Percentiles rank a stretch among this genome's conserved stretches.
These are phyloP conservation scores for Coleophoma eucalyptorum DNA, from an alignment of 2,329 filamentous ascomycete genomes.

Conservation along the genomic window DNA sequence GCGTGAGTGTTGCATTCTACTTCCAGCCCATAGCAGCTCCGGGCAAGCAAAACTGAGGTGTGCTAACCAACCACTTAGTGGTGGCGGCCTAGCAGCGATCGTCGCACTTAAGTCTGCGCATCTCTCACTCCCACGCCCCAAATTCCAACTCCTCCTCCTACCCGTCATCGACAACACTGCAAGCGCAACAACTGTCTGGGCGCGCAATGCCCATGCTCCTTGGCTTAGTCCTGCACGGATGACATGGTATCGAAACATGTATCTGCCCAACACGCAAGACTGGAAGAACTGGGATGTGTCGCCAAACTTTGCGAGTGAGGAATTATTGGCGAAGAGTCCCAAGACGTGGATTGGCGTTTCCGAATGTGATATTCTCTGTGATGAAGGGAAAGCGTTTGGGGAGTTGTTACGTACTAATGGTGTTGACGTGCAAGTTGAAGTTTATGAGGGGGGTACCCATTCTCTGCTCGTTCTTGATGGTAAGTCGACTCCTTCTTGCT, in stretches of 20 bases:
- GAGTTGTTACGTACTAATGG: conserved; percentile 39
- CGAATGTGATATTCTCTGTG: conserved; percentile 47
- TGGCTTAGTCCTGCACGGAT: conserved; percentile 50
- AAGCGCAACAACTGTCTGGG: conserved; percentile 42
- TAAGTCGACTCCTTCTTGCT: background rate
- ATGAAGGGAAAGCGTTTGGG: conserved; percentile 47
- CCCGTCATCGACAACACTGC: conserved; percentile 55
- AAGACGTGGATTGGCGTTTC: conserved; percentile 45
- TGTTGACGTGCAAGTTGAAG: conserved; percentile 38
- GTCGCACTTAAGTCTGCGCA: conserved; percentile 42
- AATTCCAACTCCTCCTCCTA: conserved; percentile 46
- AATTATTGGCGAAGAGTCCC: conserved; percentile 44
- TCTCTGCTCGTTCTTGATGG: conserved; percentile 53
- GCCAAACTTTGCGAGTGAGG: conserved; percentile 38
- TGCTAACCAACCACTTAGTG: conserved; percentile 16
- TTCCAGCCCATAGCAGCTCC: too few species aligned
- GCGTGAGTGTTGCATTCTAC: conserved; percentile 19
- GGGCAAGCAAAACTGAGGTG: too few species aligned
- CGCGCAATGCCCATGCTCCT: conserved; percentile 43
- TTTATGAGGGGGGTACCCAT: conserved; percentile 50
- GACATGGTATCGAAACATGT: conserved; percentile 53
- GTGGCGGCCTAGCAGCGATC: conserved; percentile 44
- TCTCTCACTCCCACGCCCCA: conserved; percentile 12
- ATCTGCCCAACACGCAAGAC: conserved; percentile 42
- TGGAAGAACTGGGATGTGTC: conserved; percentile 47